Percentiles rank a stretch among this genome's conserved stretches.
Conservation (phyloP, 2,329 filamentous ascomycete species). For the Graphilbum fragrans region DNA sequence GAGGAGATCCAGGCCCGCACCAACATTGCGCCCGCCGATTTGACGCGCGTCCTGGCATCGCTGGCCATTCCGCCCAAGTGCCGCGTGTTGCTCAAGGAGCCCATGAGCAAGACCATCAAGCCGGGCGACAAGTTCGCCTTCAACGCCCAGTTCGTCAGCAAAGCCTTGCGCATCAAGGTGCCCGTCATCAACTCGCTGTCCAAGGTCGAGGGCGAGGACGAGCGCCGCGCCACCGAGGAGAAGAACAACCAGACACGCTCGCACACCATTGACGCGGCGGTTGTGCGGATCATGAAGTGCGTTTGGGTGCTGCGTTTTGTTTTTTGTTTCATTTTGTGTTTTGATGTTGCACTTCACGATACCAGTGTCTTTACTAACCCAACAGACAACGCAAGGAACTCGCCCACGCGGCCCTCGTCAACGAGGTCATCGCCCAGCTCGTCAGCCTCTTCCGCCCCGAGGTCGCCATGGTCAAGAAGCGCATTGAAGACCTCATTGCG, state of each 20-base stretch:
- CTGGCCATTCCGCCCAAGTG: conserved; percentile 76
- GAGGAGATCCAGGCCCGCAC: conserved; percentile 78
- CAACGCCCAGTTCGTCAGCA: conserved; percentile 72
- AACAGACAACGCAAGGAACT: conserved; percentile 57
- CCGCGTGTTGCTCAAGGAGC: conserved; percentile 67
- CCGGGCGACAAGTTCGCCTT: conserved; percentile 67
- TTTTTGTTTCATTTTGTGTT: background rate
- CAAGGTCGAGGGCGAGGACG: conserved; percentile 67
- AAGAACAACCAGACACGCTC: conserved; percentile 62
- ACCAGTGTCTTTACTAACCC: conserved; percentile 15
- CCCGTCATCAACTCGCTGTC: conserved; percentile 71
- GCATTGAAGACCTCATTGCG: conserved; percentile 66
- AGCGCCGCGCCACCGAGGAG: conserved; percentile 59
- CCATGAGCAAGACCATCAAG: conserved; percentile 66
- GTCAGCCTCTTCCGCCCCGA: conserved; percentile 62
- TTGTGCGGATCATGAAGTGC: conserved; percentile 80
- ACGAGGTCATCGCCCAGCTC: conserved; percentile 61
- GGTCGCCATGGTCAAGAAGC: conserved; percentile 64
- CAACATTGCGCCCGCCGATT: conserved; percentile 61
- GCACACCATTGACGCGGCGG: conserved; percentile 62
- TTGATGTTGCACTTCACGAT: background rate
- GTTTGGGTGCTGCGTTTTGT: conserved; percentile 19
- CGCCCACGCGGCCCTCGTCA: conserved; percentile 55
- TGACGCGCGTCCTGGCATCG: conserved; percentile 68
- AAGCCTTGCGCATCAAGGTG: conserved; percentile 78